Evolutionary conservation across 169 alveolate genomes (phyloP), one percentile per base, ranked within the genome.

Genomic region (Plasmodium chabaudi): DNA sequence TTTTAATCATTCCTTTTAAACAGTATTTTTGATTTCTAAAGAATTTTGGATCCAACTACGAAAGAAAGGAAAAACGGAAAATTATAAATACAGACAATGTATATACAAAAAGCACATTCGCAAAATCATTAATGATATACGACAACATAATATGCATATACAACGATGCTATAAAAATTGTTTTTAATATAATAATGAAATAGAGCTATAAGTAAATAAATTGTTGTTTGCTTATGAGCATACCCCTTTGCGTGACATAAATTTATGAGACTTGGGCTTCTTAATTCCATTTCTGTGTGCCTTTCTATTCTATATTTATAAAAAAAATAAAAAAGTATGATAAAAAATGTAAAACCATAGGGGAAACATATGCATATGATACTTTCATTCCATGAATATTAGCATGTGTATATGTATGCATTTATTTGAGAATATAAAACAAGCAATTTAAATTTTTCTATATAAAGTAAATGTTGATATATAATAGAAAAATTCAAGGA

Each of bases 241-340:
- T 93, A 94, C 94, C 74, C 97, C 97, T 86, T 87, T 92, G 17
- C 95, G 93, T 56, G 97, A 93, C 79, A 93, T 70, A 64, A 93
- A 93, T 74, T 92, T 93, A 88, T 67, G 87, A 82, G 71, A 65
- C 65, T 88, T 84, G 34, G 94, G 93, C 72, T 92, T 92, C 89
- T 91, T 92, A 59, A 94, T 94, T 60, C 97, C 97, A 77, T 94
- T 94, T 70, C 94, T 93, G 61, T 94, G 97, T 53, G 96, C 95
- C 86, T 94, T 94, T 60, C 93, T 82, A 87, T 94, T 94, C 96
- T 94, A 92, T 79, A 44, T n/a, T 44, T 44, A 12, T 19, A 49
- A 77, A 77, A 13, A 1, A 53, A 61, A 77, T 17, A n/a, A 34
- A 55, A 19, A 19, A 51, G 0, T 47, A 19, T 9, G 1, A 9